Evolutionary conservation across 805 yeast genomes (phyloP).

Genomic region (Starmerella bacillaris): DNA sequence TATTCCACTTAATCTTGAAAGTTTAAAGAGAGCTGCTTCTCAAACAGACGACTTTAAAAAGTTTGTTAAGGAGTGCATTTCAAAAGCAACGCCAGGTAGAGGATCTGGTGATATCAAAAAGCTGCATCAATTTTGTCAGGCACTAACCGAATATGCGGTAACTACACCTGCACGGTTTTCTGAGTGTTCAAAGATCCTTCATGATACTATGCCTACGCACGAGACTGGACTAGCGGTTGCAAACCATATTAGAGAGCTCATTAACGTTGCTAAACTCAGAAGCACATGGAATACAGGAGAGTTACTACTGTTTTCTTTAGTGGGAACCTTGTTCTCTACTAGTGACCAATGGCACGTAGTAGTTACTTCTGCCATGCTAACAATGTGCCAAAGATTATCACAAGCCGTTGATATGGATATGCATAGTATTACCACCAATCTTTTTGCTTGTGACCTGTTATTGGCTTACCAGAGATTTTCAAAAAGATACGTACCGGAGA

Average conservation of each 20-base stretch:
- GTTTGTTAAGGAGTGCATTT: conserved; percentile 26
- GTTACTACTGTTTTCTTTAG: conserved; percentile 44
- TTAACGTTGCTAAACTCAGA: conserved; percentile 37
- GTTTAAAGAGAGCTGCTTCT: neutral
- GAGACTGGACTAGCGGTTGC: conserved; percentile 37
- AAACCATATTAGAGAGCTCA: conserved; percentile 39
- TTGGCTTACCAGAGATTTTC: conserved; percentile 62
- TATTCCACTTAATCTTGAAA: conserved; percentile 6
- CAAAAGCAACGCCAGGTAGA: conserved; percentile 52
- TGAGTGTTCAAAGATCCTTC: conserved; percentile 23
- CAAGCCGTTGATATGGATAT: conserved; percentile 29
- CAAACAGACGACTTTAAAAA: neutral
- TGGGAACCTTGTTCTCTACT: conserved; percentile 73
- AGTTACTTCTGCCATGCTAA: conserved; percentile 62
- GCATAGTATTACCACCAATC: conserved; percentile 36
- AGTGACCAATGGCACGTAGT: conserved; percentile 91
- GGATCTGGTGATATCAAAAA: conserved; percentile 69
- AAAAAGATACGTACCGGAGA: conserved; percentile 71
- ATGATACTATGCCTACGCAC: conserved; percentile 45
- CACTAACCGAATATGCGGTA: conserved; percentile 39
- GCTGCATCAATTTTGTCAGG: conserved; percentile 42
- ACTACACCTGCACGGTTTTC: conserved; percentile 21
- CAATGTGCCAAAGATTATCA: conserved; percentile 54
- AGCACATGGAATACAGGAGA: conserved; percentile 29
- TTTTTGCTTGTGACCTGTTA: conserved; percentile 46